These are phyloP conservation scores for Kentomonas sorsogonicus DNA, from an alignment of 208 protist genomes.

Conservation along the genomic window DNA sequence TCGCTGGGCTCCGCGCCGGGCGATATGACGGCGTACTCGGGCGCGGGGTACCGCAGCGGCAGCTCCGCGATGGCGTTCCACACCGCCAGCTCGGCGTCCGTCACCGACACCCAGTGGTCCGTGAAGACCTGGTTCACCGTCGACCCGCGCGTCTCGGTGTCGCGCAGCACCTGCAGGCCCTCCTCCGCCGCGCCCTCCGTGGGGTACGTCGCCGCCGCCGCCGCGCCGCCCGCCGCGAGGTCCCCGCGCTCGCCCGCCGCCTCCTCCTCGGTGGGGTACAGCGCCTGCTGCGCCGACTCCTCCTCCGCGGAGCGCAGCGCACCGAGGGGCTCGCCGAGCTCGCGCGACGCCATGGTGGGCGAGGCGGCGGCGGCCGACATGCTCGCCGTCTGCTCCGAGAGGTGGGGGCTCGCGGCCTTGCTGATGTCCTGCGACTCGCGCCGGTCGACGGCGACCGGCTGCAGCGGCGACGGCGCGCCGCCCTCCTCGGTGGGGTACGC, in stretches of 20 bases:
- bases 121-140: conserved; percentile 41
- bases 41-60: conserved; percentile 46
- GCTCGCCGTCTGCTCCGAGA: neutral
- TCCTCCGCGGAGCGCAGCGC: no score
- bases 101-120: conserved; percentile 50
- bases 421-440: neutral
- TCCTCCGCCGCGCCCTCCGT: neutral
- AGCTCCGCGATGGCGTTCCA: conserved; percentile 53
- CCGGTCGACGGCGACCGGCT: no score
- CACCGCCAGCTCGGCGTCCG: conserved; percentile 50
- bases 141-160: neutral
- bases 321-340: no score
- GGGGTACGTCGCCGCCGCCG: neutral
- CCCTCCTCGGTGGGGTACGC: no score
- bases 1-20: no score
- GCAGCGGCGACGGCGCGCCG: no score
- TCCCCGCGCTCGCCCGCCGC: neutral
- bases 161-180: neutral
- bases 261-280: neutral
- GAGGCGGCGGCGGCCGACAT: no score
- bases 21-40: conserved; percentile 25
- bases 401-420: conserved; percentile 2
- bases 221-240: neutral
- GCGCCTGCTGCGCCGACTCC: neutral
- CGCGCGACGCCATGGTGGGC: no score